Percentiles rank a stretch among this genome's conserved stretches.
phyloP scores from a whole-genome alignment of 495 filamentous ascomycete genomes.

The Talaromyces nanjingensis region DNA sequence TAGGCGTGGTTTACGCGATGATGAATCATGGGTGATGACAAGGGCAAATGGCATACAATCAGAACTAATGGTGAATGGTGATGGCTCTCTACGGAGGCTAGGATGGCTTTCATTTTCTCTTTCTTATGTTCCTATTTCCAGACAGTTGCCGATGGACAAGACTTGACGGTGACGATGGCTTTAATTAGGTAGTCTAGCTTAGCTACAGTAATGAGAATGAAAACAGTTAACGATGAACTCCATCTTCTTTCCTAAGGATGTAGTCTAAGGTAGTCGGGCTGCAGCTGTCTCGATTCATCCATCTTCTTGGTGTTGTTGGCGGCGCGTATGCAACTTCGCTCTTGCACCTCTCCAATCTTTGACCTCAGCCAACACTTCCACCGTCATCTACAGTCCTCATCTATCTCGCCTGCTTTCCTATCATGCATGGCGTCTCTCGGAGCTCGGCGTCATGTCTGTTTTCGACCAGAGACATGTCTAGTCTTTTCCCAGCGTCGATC shows the following conservation, averaged over 20 bases:
- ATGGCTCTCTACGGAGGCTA: background rate
- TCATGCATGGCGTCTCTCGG: background rate
- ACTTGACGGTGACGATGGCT: background rate
- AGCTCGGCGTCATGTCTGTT: background rate
- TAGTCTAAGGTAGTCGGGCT: background rate
- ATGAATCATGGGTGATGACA: background rate
- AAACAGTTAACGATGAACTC: background rate
- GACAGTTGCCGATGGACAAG: background rate
- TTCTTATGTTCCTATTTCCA: background rate
- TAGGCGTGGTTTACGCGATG: conserved; percentile 1
- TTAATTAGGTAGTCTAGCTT: background rate
- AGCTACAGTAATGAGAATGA: background rate
- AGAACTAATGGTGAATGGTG: background rate
- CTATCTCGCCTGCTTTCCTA: background rate
- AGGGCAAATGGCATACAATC: background rate
- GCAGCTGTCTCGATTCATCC: background rate
- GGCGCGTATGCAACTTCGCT: background rate
- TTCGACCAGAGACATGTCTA: background rate
- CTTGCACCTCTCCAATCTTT: background rate
- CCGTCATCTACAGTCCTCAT: background rate
- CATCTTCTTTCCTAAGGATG: background rate
- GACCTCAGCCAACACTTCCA: background rate
- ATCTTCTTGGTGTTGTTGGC: background rate
- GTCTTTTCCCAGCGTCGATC: background rate
- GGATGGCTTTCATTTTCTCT: background rate